Conservation (phyloP, 2,329 filamentous ascomycete genomes). For the Talaromyces sp. region DNA sequence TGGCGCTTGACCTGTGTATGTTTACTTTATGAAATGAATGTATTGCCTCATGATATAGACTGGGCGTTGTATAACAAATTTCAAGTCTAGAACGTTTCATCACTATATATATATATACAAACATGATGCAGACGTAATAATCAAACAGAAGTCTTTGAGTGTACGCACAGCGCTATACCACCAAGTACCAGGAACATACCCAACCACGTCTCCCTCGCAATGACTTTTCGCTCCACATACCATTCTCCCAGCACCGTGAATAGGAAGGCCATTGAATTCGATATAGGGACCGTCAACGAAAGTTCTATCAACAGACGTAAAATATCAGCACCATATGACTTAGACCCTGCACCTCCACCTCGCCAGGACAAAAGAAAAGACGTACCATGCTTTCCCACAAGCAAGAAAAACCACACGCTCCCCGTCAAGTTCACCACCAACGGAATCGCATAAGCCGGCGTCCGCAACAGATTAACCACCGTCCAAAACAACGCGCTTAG, state of each 20-base stretch:
- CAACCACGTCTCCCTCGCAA: constrained; percentile 77
- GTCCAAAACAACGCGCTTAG: constrained; percentile 67
- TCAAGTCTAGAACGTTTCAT: not conserved
- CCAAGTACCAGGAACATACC: constrained; percentile 75
- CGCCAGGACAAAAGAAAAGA: constrained; percentile 22
- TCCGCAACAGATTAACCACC: constrained; percentile 71
- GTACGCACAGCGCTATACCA: constrained; percentile 80
- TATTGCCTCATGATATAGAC: not conserved
- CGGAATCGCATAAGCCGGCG: constrained; percentile 80
- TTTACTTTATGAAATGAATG: not conserved
- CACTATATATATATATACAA: not conserved
- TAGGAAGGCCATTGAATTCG: constrained; percentile 90
- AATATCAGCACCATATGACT: not conserved
- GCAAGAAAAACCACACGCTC: constrained; percentile 92
- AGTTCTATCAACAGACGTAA: constrained; percentile 59
- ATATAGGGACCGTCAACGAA: constrained; percentile 89
- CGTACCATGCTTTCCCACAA: constrained; percentile 88
- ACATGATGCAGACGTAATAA: not conserved
- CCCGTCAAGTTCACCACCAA: constrained; percentile 85
- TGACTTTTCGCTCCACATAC: constrained; percentile 90
- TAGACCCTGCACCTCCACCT: no score
- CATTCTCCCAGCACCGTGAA: constrained; percentile 94
- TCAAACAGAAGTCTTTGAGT: constrained; percentile 41
- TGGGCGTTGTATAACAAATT: not conserved
- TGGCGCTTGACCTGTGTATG: not conserved